A percentile compares a stretch with the other conserved stretches of the same genome.
Evolutionary conservation across 345 rosid species (phyloP).

Genomic region (Populus davidiana): DNA sequence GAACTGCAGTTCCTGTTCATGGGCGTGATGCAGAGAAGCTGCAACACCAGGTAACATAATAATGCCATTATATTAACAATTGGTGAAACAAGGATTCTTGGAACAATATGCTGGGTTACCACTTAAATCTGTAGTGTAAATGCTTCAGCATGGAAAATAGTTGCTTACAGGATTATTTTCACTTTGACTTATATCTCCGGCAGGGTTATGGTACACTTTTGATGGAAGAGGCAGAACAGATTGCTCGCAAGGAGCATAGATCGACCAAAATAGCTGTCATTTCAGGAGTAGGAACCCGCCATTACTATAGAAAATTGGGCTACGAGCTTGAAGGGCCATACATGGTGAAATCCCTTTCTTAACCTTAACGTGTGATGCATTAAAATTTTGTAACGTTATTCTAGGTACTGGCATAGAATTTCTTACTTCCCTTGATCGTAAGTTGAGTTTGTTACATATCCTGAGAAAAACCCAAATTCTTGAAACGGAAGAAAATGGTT

Average conservation of each 20-base stretch:
- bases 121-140: not conserved
- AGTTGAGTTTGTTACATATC: not conserved
- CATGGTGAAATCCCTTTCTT: slow-evolving; percentile 79
- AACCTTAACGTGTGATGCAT: not conserved
- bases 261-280: slow-evolving; percentile 82
- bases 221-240: slow-evolving; percentile 97
- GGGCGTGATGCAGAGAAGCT: slow-evolving; percentile 92
- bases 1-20: slow-evolving; percentile 99
- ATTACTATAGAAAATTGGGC: slow-evolving; percentile 84
- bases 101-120: not conserved
- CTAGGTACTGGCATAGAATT: not conserved
- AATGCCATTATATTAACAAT: not conserved
- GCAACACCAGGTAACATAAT: slow-evolving; percentile 81
- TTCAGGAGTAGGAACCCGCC: slow-evolving; percentile 97
- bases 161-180: not conserved
- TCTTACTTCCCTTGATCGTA: not conserved
- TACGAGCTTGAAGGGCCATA: slow-evolving; percentile 96
- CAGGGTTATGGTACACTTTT: slow-evolving; percentile 95
- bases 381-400: slow-evolving; percentile 15
- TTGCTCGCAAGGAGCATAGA: slow-evolving; percentile 76
- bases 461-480: not conserved
- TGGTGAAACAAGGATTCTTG: not conserved
- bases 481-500: not conserved
- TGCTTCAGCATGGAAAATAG: not conserved
- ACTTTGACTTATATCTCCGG: not conserved